Evolutionary conservation across 805 yeast species (phyloP).

Genomic region (Pichia phayaonensis): DNA sequence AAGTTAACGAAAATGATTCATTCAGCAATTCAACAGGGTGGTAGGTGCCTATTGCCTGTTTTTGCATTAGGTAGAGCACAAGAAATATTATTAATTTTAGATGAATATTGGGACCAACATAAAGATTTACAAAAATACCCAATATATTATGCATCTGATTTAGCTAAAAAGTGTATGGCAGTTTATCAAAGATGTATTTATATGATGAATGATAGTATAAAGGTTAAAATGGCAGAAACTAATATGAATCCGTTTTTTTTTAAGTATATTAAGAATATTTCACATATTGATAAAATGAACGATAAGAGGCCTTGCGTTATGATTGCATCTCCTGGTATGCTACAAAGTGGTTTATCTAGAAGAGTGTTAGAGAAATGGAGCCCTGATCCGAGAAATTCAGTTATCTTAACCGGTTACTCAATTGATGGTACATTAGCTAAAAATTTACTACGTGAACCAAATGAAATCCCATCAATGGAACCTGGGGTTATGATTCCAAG

Average conservation of each 20-base stretch:
- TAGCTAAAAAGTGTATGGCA: conserved; percentile 95
- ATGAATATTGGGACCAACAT: conserved; percentile 89
- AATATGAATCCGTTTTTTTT: conserved; percentile 87
- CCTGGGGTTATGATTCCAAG: conserved; percentile 84
- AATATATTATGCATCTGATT: conserved; percentile 83
- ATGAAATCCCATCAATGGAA: conserved; percentile 74
- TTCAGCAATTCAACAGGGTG: conserved; percentile 77
- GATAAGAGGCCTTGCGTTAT: conserved; percentile 95
- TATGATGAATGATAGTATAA: conserved; percentile 92
- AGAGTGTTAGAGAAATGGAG: conserved; percentile 93
- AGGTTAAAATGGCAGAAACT: conserved; percentile 67
- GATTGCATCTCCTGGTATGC: conserved; percentile 97
- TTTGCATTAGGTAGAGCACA: conserved; percentile 97
- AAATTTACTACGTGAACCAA: conserved; percentile 78
- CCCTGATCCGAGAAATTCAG: conserved; percentile 86
- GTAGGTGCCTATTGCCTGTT: conserved; percentile 86
- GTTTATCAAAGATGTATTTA: conserved; percentile 94
- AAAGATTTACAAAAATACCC: conserved; percentile 75
- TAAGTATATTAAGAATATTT: conserved; percentile 72
- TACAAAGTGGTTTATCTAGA: conserved; percentile 91
- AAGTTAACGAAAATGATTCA: conserved; percentile 78
- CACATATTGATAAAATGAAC: conserved; percentile 75
- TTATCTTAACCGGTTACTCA: conserved; percentile 91
- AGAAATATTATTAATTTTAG: conserved; percentile 80
- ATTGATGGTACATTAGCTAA: conserved; percentile 99